Conservation (phyloP, 352 stramenopile species). For the Phytophthora hibernalis region DNA sequence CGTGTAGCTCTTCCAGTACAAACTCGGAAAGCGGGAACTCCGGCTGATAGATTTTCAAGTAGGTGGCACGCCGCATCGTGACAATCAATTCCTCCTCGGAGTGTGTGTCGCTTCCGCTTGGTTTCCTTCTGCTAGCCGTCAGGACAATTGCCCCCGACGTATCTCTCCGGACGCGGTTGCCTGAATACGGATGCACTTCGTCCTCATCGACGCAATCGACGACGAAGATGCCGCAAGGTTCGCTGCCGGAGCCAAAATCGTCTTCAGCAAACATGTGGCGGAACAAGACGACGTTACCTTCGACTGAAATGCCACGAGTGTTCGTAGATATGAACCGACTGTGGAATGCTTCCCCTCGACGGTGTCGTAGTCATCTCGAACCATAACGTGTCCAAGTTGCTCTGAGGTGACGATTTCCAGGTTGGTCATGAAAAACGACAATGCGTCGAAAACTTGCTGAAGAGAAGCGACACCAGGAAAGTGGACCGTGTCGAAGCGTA, state of each 20-base stretch:
- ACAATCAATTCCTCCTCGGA: constrained; percentile 30
- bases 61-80: constrained; percentile 31
- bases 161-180: constrained; percentile 33
- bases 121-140: constrained; percentile 22
- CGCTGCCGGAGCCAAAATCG: constrained; percentile 8
- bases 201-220: constrained; percentile 42
- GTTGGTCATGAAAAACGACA: constrained; percentile 40
- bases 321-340: constrained; percentile 37
- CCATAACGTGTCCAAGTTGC: constrained; percentile 39
- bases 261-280: constrained; percentile 25
- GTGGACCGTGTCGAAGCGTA: constrained; percentile 45
- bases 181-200: constrained; percentile 35
- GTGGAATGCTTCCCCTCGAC: constrained; percentile 33
- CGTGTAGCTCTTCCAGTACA: constrained; percentile 16
- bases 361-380: constrained; percentile 47
- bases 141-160: constrained; percentile 36
- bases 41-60: constrained; percentile 26
- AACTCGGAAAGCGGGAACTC: constrained; percentile 13
- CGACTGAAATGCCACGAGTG: constrained; percentile 26
- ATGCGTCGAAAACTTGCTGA: constrained; percentile 42
- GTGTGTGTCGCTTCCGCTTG: not conserved
- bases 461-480: constrained; percentile 34
- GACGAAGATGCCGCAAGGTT: constrained; percentile 16
- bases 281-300: constrained; percentile 41
- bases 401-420: constrained; percentile 55